Evolutionary conservation across 2,329 filamentous ascomycete genomes (phyloP), one percentile per base, ranked within the genome.

Genomic region (Verticillium isaacii): DNA sequence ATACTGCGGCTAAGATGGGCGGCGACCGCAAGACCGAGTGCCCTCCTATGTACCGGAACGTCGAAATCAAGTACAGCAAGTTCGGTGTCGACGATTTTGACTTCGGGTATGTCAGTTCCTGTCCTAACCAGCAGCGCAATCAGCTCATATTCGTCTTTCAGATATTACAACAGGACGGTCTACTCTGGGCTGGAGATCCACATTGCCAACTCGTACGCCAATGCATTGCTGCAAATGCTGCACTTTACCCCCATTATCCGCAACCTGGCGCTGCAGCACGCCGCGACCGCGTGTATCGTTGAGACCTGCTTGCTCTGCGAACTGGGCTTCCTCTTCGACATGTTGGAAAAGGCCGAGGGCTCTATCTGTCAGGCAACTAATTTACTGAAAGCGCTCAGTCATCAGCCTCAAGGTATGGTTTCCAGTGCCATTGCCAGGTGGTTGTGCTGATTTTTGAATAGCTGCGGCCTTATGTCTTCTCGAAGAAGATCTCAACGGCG

Each of bases 51-150:
- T 99, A 99, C 74, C 89, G 91, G 66, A 93, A 93, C 69, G 91
- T 97, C 12, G 94, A 98, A 74, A 99, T 99, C 78, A 97, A 97
- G 73, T 99, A 98, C 79, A 97, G 94, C 81, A 96, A 93, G 72
- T 99, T 97, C 74, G 95, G 95, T 23, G 93, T 99, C n/a, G 94
- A 98, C 70, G 96, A 99, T 74, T 99, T 99, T 73, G 95, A 99
- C 74, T 99, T 99, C 76, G 90, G 90, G 88, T 92, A 78, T 69
- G 86, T 76, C n/a, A 15, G 9, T 45, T 17, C 11, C 58, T 45
- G 11, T 34, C 25, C 1, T 32, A n/a, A 6, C 7, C 9, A 11
- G 36, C 29, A 29, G 17, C 17, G 7, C 15, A 17, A 9, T n/a
- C 15, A 32, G 58, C 58, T 59, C 14, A 59, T 32, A 2, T 2